Percentiles rank a stretch among this genome's conserved stretches.
Evolutionary conservation across 2,329 filamentous ascomycete species (phyloP).

Genomic region (Penicillium corylophilum): DNA sequence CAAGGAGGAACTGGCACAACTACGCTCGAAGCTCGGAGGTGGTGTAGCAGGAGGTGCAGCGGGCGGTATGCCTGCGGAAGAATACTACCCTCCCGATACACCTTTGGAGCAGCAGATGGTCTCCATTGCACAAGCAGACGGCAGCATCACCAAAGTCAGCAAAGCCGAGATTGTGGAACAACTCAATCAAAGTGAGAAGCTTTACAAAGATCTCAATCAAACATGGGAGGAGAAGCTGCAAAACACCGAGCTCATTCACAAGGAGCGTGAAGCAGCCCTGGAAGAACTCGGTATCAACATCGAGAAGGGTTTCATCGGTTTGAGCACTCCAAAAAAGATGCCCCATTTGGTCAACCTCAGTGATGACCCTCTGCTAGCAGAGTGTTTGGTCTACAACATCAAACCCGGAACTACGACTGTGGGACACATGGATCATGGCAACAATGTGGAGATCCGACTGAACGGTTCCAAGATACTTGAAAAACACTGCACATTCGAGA

Average conservation of each 20-base stretch:
- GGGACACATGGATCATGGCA: slow-evolving; percentile 85
- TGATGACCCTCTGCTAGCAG: slow-evolving; percentile 87
- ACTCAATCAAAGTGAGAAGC: slow-evolving; percentile 91
- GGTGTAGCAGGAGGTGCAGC: slow-evolving; percentile 45
- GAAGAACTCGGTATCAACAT: slow-evolving; percentile 98
- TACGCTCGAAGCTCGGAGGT: slow-evolving; percentile 80
- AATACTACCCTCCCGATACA: slow-evolving; percentile 87
- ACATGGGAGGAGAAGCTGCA: slow-evolving; percentile 97
- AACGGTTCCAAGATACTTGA: slow-evolving; percentile 91
- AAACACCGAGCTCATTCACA: slow-evolving; percentile 96
- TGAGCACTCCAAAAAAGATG: slow-evolving; percentile 98
- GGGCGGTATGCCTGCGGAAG: slow-evolving; percentile 60
- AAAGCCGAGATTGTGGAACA: slow-evolving; percentile 98
- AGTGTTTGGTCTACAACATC: slow-evolving; percentile 96
- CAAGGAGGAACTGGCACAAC: slow-evolving; percentile 85
- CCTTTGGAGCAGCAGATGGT: slow-evolving; percentile 95
- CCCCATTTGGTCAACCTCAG: slow-evolving; percentile 97
- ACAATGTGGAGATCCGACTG: slow-evolving; percentile 81
- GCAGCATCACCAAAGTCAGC: slow-evolving; percentile 87
- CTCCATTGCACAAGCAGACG: slow-evolving; percentile 83
- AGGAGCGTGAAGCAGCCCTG: slow-evolving; percentile 88
- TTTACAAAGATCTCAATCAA: slow-evolving; percentile 93
- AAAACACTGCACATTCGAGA: slow-evolving; percentile 93
- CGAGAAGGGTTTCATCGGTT: slow-evolving; percentile 93
- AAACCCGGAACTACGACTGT: slow-evolving; percentile 94